Evolutionary conservation across 2,329 filamentous ascomycete species (phyloP), one percentile per base, ranked within the genome.

Genomic region (Ophiocordyceps robertsii): DNA sequence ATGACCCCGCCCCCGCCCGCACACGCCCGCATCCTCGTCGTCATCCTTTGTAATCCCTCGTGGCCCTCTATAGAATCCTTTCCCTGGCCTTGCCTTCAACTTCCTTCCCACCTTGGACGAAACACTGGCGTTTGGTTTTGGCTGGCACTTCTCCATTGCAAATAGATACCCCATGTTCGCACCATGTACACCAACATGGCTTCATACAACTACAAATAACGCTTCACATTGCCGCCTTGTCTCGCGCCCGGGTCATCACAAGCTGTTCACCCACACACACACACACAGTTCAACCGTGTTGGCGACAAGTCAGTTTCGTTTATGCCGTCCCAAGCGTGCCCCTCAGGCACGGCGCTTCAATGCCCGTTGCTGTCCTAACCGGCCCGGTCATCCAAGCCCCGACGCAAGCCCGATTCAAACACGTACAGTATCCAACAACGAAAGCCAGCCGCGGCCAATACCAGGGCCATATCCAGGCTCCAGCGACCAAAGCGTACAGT

Each of bases 401-500:
- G 30, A 35, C 31, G 39, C 24, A 19, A 36, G 36, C 39, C 39
- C 31, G 39, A 41, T 41, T 21, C 39, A 37, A 37, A 29, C 33
- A 36, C 31, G 31, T 37, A 41, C 39, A 41, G 24, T 37, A 29
- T 19, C 19, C 32, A 41, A 29, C 31, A 21, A 19, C 19, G 4
- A 19, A 35, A 41, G 39, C n/a, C 31, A 5, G 10, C 24, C 29
- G 31, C 39, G 4, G 31, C 12, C 17, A 16, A 16, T 19, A 3
- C 19, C 19, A 35, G 14, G 17, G 13, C 27, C 24, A 21, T 37
- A 54, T 56, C 56, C 53, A 54, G 53, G 57, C 55, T 55, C 56
- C 30, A 37, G 35, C 52, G 46, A 45, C 48, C 47, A 51, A 51
- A 17, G 31, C 31, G 29, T 42, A 45, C 33, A 46, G 31, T 3